These are phyloP conservation scores for Angophora floribunda DNA, from an alignment of 345 rosid genomes.

Conservation along the genomic window DNA sequence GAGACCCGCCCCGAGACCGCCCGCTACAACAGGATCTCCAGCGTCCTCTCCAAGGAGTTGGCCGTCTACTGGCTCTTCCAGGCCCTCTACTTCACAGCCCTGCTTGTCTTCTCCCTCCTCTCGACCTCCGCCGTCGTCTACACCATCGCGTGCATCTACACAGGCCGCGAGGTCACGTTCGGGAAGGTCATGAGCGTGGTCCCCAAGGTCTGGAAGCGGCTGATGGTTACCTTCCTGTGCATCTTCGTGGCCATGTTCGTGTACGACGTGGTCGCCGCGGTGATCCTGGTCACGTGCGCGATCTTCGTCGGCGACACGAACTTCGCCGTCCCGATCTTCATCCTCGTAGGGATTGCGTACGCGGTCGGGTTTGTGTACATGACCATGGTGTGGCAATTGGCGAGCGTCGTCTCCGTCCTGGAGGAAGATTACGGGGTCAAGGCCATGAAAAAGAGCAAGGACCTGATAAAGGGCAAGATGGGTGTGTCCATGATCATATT, in stretches of 20 bases:
- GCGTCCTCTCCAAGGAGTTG: constrained; percentile 16
- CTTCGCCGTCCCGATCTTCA: not conserved
- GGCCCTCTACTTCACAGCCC: constrained; percentile 19
- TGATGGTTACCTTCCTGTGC: constrained; percentile 31
- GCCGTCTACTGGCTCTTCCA: constrained; percentile 22
- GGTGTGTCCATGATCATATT: constrained; percentile 9
- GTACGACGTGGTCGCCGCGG: constrained; percentile 6
- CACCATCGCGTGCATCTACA: constrained; percentile 37
- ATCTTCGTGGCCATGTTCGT: constrained; percentile 11
- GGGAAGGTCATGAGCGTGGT: constrained; percentile 29
- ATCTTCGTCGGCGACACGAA: not conserved
- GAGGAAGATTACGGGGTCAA: constrained; percentile 33
- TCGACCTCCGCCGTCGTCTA: constrained; percentile 45
- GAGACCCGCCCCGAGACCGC: constrained; percentile 1
- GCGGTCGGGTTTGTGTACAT: constrained; percentile 22
- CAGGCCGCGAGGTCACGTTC: constrained; percentile 19
- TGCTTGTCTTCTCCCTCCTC: constrained; percentile 36
- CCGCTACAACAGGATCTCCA: not conserved
- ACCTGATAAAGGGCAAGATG: constrained; percentile 31
- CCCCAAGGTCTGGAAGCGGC: constrained; percentile 47
- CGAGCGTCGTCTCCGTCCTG: constrained; percentile 41
- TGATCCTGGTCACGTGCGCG: not conserved
- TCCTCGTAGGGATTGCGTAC: not conserved
- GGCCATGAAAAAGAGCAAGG: constrained; percentile 38
- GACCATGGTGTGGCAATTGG: constrained; percentile 37